Conservation (phyloP, 2,329 filamentous ascomycete species). For the Phaeosphaeria sp. region DNA sequence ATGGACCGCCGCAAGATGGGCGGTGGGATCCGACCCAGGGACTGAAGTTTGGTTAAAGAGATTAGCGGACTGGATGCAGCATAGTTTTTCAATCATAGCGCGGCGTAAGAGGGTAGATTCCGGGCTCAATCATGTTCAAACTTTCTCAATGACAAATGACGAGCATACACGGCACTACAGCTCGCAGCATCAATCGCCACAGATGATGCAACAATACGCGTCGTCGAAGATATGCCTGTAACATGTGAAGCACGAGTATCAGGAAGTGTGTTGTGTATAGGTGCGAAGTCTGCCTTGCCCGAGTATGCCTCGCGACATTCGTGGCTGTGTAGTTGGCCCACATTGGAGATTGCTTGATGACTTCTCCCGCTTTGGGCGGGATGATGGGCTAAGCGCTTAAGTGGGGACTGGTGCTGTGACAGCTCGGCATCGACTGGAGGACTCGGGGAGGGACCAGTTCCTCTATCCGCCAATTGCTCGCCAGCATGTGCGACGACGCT, state of each 20-base stretch:
- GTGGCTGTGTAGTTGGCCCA: slow-evolving; percentile 29
- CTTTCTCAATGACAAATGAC: background rate
- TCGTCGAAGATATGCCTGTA: slow-evolving; percentile 1
- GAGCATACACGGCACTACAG: background rate
- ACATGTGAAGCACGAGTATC: slow-evolving; percentile 7
- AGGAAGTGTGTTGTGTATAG: slow-evolving; percentile 9
- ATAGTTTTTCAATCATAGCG: slow-evolving; percentile 2
- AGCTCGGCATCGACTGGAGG: slow-evolving; percentile 13
- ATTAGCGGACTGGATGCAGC: background rate
- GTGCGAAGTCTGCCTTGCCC: slow-evolving; percentile 32
- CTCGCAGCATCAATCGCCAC: background rate
- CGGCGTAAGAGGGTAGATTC: background rate
- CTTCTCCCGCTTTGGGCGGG: slow-evolving; percentile 7
- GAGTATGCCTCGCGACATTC: slow-evolving; percentile 29
- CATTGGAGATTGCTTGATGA: slow-evolving; percentile 12
- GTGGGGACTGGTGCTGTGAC: slow-evolving; percentile 21
- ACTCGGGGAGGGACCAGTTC: slow-evolving; percentile 2
- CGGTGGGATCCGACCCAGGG: slow-evolving; percentile 51
- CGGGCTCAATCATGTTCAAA: background rate
- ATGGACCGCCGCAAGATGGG: slow-evolving; percentile 44
- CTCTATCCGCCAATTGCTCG: slow-evolving; percentile 11
- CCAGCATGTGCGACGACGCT: slow-evolving; percentile 5
- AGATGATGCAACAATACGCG: slow-evolving; percentile 15
- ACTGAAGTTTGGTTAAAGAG: slow-evolving; percentile 47
- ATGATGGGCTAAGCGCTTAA: background rate